Base-by-base conservation (phyloP, 441 rosid genomes). In the Hura crepitans region DNA sequence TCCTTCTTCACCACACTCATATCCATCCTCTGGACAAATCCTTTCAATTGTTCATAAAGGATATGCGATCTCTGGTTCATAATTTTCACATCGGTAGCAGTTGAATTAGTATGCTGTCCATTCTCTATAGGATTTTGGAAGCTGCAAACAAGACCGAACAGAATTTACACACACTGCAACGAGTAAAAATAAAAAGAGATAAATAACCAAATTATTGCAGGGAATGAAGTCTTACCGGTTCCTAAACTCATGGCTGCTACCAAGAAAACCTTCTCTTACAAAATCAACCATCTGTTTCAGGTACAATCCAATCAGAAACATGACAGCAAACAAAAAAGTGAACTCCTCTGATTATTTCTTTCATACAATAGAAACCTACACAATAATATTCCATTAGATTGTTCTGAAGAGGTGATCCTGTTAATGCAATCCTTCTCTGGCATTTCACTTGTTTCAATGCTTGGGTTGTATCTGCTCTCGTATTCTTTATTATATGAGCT, bases 341-440 rank as follows among this genome's bases (percentile, higher is more conserved):
- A n/a, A 49, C 25, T 43, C 37, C 56, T 53, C 47, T 69, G 58
- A 74, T 62, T 70, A 70, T 14, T 53, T 51, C 47, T 49, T 65
- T n/a, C 30, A 68, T 68, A 72, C 78, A 57, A 20, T 17, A 30
- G 28, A 30, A 57, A 81, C 99, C 79, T 87, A 96, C 98, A 77
- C 99, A 93, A 68, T 91, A 96, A 81, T 96, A 96, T 77, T 96
- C 99, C 99, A 96, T 96, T 71, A 93, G 91, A 84, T 96, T 96
- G 85, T 96, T 96, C 81, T 96, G 99, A 74, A 96, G 96, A 76
- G 99, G 99, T 66, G 99, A 96, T 62, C 99, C 99, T 70, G 99
- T 96, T 75, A 96, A 83, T 66, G 99, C 99, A 84, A 96, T 93
- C 83, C 99, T 86, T 77, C 99, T 86, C 85, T 96, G 98, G 86